A percentile compares a stretch with the other conserved stretches of the same genome.
Evolutionary conservation across 2,329 filamentous ascomycete species (phyloP).

Genomic region (Metarhizium anisopliae): DNA sequence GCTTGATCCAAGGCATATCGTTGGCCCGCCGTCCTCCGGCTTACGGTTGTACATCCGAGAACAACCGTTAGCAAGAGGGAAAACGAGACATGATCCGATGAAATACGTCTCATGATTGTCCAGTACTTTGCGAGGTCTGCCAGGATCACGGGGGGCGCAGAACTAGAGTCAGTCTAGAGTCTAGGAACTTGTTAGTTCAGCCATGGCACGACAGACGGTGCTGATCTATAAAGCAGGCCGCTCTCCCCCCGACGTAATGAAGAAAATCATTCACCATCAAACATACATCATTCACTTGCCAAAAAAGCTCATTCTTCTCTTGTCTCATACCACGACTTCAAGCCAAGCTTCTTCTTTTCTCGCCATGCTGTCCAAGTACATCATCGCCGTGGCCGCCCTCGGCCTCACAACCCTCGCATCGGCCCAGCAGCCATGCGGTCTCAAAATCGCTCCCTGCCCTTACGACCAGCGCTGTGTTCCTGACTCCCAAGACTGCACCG

Average conservation of each 20-base stretch:
- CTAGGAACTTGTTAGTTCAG: no score
- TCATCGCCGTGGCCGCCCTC: constrained; percentile 12
- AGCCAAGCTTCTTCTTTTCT: background rate
- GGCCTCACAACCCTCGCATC: constrained; percentile 8
- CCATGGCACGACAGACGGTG: no score
- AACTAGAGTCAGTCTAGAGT: no score
- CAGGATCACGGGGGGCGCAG: background rate
- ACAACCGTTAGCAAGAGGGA: background rate
- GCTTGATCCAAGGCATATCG: background rate
- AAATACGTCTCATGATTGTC: background rate
- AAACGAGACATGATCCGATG: background rate
- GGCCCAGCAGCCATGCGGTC: constrained; percentile 15
- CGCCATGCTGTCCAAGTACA: constrained; percentile 15
- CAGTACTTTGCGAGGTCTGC: background rate
- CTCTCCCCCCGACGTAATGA: background rate
- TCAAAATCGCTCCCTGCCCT: constrained; percentile 20
- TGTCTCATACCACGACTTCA: background rate
- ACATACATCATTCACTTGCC: no score
- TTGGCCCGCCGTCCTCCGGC: background rate
- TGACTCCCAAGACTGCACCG: constrained; percentile 11
- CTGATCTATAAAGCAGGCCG: background rate
- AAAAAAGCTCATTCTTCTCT: background rate
- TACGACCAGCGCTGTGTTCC: constrained; percentile 17
- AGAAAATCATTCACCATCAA: no score
- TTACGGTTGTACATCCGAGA: background rate